Evolutionary conservation across 306 rosid genomes (phyloP), one percentile per base, ranked within the genome.

Genomic region (Cucurbita maxima): DNA sequence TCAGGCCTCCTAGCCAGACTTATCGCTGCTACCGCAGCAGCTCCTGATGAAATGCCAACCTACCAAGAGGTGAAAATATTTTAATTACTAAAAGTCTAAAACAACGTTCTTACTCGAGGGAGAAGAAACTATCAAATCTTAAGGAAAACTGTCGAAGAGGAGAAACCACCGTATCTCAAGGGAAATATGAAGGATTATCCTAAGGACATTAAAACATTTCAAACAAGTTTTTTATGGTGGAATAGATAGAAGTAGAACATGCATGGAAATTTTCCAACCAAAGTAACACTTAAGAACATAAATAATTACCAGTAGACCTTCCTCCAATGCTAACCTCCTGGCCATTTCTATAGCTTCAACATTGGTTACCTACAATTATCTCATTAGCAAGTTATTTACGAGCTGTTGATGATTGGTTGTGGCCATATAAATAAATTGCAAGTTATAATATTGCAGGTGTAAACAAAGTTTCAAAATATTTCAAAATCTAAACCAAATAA

Each of bases 11-110:
- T 86, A 76, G 90, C 97, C 79, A 90, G 80, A 79, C 78, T 83
- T 76, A 93, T 64, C 76, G 97, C 97, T 59, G 98, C 98, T 6
- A 87, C 94, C 13, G 97, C 96, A 72, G 98, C 98, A 60, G 97
- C 98, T 80, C 98, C 98, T 18, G 97, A 93, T 74, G 97, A 93
- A 76, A 90, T 88, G 70, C 98, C 97, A 76, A 93, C 97, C 98
- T 88, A 79, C n/a, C 55, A 7, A 79, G 43, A 84, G 15, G 77
- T 41, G 72, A 15, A 73, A 68, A 63, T 59, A 61, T 15, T 51
- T 5, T 36, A 20, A 19, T 41, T 72, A 37, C 50, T n/a, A 38
- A 10, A 61, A 40, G 34, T 16, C 20, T 40, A n/a, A 44, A 38
- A 41, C 7, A 62, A 38, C 50, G n/a, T 51, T 62, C 36, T 1